Evolutionary conservation across 805 yeast genomes (phyloP).

Genomic region (Debaryomyces castellii): DNA sequence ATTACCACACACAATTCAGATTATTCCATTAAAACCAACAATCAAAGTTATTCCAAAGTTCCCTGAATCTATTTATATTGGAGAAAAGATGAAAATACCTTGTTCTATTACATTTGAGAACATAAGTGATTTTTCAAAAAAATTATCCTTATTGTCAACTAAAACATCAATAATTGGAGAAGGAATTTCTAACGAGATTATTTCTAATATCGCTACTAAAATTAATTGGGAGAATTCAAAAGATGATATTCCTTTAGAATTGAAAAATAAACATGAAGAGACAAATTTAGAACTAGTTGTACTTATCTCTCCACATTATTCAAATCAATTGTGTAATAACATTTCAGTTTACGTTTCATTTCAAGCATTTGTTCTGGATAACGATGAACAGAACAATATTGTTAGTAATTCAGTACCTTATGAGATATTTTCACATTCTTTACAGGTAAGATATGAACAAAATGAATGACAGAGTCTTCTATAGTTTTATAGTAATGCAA

Average conservation of each 20-base stretch:
- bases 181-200: conserved; percentile 12
- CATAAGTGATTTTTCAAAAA: conserved; percentile 14
- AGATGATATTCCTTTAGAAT: conserved; percentile 38
- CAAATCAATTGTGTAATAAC: background rate
- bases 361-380: background rate
- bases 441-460: background rate
- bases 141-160: conserved; percentile 19
- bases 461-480: too few species aligned
- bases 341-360: background rate
- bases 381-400: background rate
- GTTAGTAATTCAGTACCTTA: background rate
- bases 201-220: conserved; percentile 21
- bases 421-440: background rate
- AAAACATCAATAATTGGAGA: conserved; percentile 16
- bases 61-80: conserved; percentile 19
- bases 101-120: conserved; percentile 18
- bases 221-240: conserved; percentile 35
- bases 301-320: background rate
- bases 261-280: conserved; percentile 8
- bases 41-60: conserved; percentile 11
- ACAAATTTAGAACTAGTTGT: background rate
- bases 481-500: too few species aligned
- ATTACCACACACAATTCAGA: conserved; percentile 11
- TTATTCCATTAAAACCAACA: conserved; percentile 27
- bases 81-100: conserved; percentile 27